Evolutionary conservation across 176 grass and related monocot genomes (phyloP).

Genomic region (Zoysia pacifica): DNA sequence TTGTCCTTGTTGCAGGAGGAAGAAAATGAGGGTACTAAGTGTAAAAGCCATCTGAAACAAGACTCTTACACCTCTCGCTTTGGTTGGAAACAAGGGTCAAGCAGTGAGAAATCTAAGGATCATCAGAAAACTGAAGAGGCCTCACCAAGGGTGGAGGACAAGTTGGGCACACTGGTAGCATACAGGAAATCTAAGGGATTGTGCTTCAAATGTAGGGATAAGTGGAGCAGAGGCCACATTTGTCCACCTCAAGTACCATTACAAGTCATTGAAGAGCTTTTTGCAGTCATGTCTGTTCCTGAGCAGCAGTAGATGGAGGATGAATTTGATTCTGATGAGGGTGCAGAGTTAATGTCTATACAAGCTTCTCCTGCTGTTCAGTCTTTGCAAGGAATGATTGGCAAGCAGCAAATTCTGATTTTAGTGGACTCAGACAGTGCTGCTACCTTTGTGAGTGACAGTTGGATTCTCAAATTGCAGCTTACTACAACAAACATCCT

Average conservation of each 20-base stretch:
- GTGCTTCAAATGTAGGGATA: background rate
- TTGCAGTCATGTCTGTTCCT: background rate
- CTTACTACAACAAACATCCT: background rate
- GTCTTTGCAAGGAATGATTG: background rate
- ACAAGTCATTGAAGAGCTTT: background rate
- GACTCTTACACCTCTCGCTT: too few relatives aligned
- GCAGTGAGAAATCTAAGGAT: too few relatives aligned
- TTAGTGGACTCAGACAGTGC: background rate
- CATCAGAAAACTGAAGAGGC: too few relatives aligned
- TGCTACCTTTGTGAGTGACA: background rate
- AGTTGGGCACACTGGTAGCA: background rate
- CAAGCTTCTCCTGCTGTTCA: background rate
- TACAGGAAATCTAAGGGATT: background rate
- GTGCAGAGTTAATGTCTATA: background rate
- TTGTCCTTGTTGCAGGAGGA: background rate
- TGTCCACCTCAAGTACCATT: background rate
- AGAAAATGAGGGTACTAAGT: background rate
- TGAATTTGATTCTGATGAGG: background rate
- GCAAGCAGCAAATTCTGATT: background rate
- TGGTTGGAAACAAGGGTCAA: too few relatives aligned
- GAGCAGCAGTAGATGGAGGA: rapidly evolving
- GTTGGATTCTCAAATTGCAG: background rate
- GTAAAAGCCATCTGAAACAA: too few relatives aligned
- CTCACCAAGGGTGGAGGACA: background rate
- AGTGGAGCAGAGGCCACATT: background rate